Base-by-base conservation (phyloP, 345 rosid genomes). In the Erucastrum elatum region DNA sequence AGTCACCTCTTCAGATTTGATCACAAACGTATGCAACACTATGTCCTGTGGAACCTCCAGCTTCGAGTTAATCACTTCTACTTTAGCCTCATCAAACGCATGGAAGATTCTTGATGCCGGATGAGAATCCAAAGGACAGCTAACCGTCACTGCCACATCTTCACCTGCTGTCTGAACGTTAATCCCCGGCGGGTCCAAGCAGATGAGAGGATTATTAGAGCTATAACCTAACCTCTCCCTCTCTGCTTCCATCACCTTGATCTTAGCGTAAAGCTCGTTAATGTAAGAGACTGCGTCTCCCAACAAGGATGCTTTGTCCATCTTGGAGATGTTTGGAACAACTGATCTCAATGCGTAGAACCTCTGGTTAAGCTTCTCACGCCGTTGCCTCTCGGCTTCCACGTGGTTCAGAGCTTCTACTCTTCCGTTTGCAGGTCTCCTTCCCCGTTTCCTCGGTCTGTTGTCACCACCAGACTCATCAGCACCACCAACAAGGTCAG, bases 281-380 rank as follows among this genome's bases (percentile, higher is more conserved):
- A 93, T 93, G 71, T 93, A 91, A 55, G 87, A 71, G 3, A 86
- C 91, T 0, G 97, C 92, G 31, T 94, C 97, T 0, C 88, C 86
- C 2, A 94, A 85, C 15, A 94, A 73, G 1, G 98, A 91, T 0
- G 95, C 98, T 81, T 88, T 94, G 76, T 94, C 98, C 98, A 94
- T 91, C 75, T 89, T 94, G 0, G 97, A 91, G 12, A 94, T 92
- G 64, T 90, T 91, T 5, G 98, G 97, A 58, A 94, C 98, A 9
- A 89, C 97, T 0, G 98, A 89, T 17, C 98, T 84, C 8, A 94
- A 87, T 0, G 94, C 87, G 33, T 88, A 90, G 81, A 91, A 94
- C 3, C 97, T 84, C 53, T 86, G 88, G 74, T 94, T 91, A 4
- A 94, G 90, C 75, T 88, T 87, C 85, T 91, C 94, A 58, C 98